Conservation (phyloP, 2,329 filamentous ascomycete species). For the Apiospora sp. region DNA sequence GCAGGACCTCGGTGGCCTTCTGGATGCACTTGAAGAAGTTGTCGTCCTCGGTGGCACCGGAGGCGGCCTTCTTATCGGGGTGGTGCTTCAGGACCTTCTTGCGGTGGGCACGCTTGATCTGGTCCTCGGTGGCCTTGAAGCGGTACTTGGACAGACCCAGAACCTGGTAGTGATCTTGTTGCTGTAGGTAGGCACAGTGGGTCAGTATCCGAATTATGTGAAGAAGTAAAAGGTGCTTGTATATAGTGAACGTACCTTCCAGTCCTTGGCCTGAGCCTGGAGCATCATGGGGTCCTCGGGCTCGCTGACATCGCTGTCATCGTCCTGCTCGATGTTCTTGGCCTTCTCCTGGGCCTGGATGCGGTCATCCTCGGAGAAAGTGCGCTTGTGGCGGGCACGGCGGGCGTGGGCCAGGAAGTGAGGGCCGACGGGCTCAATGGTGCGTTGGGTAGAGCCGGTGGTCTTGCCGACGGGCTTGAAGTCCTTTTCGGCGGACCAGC, state of each 20-base stretch:
- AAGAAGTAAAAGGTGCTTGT: not conserved
- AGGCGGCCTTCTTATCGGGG: conserved; percentile 97
- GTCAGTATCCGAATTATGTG: not conserved
- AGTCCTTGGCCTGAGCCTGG: conserved; percentile 94
- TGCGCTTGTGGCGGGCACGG: conserved; percentile 94
- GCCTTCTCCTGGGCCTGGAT: conserved; percentile 95
- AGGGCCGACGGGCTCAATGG: conserved; percentile 94
- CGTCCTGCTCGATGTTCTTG: conserved; percentile 93
- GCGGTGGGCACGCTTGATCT: conserved; percentile 98
- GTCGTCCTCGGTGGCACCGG: conserved; percentile 88
- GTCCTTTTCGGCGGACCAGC: conserved; percentile 88
- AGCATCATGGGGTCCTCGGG: conserved; percentile 92
- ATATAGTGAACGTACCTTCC: conserved; percentile 75
- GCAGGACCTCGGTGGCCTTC: conserved; percentile 92
- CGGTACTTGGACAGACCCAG: conserved; percentile 93
- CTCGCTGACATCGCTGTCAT: conserved; percentile 91
- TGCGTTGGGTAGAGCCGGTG: conserved; percentile 80
- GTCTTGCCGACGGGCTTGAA: conserved; percentile 86
- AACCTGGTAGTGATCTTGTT: conserved; percentile 97
- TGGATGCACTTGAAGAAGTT: conserved; percentile 99
- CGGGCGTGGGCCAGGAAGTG: conserved; percentile 98
- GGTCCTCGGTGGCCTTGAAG: conserved; percentile 91
- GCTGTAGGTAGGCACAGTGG: conserved; percentile 54
- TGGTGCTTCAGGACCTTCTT: conserved; percentile 99
- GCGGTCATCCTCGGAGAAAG: conserved; percentile 97